Base-by-base conservation (phyloP, 1,284 basidiomycete species). In the Ganoderma meredithae region DNA sequence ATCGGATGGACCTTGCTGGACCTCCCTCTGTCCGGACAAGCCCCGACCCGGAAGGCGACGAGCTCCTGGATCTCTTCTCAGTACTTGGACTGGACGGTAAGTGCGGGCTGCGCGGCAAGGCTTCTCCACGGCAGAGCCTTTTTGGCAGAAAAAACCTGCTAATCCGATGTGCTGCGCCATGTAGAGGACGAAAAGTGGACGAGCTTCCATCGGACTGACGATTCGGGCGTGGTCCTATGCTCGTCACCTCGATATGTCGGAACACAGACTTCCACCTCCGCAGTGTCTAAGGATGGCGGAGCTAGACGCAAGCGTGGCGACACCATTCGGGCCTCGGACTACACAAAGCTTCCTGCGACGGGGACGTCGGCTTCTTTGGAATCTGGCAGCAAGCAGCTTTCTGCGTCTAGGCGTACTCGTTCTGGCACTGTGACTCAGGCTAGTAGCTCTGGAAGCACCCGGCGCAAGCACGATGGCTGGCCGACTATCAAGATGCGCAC, bases 301-400 rank as follows among this genome's bases (percentile, higher is more conserved):
- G 70, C 52, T 31, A 76, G 79, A 17, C 79, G 84, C 61, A 81
- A 83, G 71, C 81, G 84, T 40, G 82, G 83, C 25, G 83, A 83
- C 62, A 86, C 84, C 13, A 84, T 86, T 60, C 81, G 83, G 36
- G 83, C 84, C 13, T 84, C 84, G 2, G 84, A 86, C 72, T 84
- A 79, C 61, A 55, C 71, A 19, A 71, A 69, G 10, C 72, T 59
- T 49, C 67, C 69, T 3, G 8, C 72, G n/a, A 62, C 73, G 12
- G 56, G 56, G 6, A 67, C 56, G 19, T 66, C 75, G 19, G 59
- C 55, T 17, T 70, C 64, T 40, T 58, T 67, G 36, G 68, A 69
- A 43, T 69, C 66, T 40, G 53, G 47, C 12, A 62, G 63, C 60
- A 63, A 64, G 9, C 63, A 59, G 19, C 63, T 60, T 17, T 22